A percentile compares a stretch with the other conserved stretches of the same genome.
Conservation (phyloP, 1,284 basidiomycete genomes). For the Coniferiporia sulphurascens region DNA sequence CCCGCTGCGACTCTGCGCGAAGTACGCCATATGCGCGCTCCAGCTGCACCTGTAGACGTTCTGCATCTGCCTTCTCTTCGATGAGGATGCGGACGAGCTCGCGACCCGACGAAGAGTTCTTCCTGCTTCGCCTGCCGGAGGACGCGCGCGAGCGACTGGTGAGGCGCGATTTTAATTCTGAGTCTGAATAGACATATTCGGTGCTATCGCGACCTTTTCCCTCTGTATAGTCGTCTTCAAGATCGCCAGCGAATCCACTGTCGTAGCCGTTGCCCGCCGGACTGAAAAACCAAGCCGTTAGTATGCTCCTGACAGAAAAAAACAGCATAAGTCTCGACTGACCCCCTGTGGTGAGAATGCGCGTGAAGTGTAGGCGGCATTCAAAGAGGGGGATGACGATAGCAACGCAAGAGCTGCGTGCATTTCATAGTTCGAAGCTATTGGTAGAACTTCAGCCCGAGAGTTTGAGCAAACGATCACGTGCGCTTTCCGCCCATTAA, state of each 20-base stretch:
- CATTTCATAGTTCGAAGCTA: background rate
- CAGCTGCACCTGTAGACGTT: slow-evolving; percentile 25
- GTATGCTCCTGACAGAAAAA: background rate
- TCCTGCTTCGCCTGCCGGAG: slow-evolving; percentile 13
- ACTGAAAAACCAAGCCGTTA: background rate
- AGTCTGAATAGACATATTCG: background rate
- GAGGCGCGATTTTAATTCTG: background rate
- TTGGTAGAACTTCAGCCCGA: background rate
- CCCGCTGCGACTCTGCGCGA: slow-evolving; percentile 47
- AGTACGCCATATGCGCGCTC: slow-evolving; percentile 48
- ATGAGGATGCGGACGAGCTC: slow-evolving; percentile 15
- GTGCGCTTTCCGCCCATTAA: background rate
- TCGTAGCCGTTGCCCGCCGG: slow-evolving; percentile 1
- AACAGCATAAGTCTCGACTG: background rate
- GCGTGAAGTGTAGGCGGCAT: background rate
- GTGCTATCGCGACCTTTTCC: background rate
- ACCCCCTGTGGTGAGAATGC: slow-evolving; percentile 5
- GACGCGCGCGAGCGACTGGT: slow-evolving; percentile 5
- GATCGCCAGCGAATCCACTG: slow-evolving; percentile 1
- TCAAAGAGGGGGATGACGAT: background rate
- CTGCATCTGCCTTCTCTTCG: slow-evolving; percentile 11
- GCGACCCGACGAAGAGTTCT: slow-evolving; percentile 9
- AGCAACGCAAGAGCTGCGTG: background rate
- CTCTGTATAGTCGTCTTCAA: background rate
- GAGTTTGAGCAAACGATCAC: background rate